Conservation (phyloP, 148 eudicot genomes). For the Persicaria tinctoria region DNA sequence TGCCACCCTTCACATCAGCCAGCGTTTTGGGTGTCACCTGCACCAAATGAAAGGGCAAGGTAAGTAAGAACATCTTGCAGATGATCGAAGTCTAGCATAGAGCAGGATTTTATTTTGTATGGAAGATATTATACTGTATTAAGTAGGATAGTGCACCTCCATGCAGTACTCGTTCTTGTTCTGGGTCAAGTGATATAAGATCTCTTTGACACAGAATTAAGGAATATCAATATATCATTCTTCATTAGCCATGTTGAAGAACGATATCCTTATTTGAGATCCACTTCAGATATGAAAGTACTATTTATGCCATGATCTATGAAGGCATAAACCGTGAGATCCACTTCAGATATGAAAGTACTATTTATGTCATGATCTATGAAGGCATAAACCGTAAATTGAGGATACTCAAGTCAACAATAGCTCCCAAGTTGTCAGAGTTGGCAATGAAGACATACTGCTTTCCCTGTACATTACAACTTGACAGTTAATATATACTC, state of each 20-base stretch:
- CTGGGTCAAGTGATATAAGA: conserved; percentile 65
- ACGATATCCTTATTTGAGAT: background rate
- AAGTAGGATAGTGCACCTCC: conserved; percentile 48
- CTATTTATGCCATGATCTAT: background rate
- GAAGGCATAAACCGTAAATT: background rate
- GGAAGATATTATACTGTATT: background rate
- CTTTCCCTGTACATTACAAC: conserved; percentile 54
- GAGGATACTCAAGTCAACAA: conserved; percentile 96
- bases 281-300: background rate
- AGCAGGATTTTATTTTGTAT: too few relatives aligned
- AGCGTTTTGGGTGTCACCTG: conserved; percentile 95
- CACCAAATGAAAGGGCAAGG: background rate
- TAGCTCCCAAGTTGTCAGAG: conserved; percentile 90
- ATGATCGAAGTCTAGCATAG: background rate
- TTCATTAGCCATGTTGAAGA: background rate
- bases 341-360: background rate
- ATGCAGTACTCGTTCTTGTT: conserved; percentile 95
- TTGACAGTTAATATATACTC: background rate
- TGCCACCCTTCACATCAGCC: conserved; percentile 98
- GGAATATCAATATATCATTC: conserved; percentile 14
- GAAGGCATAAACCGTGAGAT: background rate
- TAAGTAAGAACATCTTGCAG: background rate
- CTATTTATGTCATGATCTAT: background rate
- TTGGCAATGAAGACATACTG: conserved; percentile 90
- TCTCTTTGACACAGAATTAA: conserved; percentile 55